Evolutionary conservation across 1,284 basidiomycete species (phyloP), one percentile per base, ranked within the genome.

Genomic region (Sanguinoderma infundibulare): DNA sequence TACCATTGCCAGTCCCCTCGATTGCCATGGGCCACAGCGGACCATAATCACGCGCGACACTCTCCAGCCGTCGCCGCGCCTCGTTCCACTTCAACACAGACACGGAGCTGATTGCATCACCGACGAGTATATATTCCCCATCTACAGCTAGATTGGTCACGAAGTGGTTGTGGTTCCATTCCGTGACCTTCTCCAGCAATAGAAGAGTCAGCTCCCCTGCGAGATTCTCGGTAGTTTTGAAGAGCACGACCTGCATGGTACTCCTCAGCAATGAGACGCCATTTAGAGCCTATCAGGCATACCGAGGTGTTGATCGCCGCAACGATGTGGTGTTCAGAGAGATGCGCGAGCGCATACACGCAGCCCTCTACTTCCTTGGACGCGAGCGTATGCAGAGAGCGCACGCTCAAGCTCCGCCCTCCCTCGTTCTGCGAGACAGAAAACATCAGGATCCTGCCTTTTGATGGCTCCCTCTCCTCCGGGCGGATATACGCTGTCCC

Each of bases 91-190:
- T 82, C 17, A 97, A 77, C 3, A 94, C 72, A 5, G 93, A 90
- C 10, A 98, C 81, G 1, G 94, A 96, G 70, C 88, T 86, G 57
- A 97, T 86, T 1, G 90, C 89, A 71, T 98, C 96, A 22, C 93
- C 93, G 14, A 90, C 83, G 17, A 84, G 83, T 55, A 87, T 75
- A 63, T 71, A 82, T 68, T 88, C 76, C 2, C 77, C 80, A 53
- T 79, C 80, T 6, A 81, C 77, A 1, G 81, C 83, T 52, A 90
- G 73, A 63, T 79, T 89, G n/a, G 82, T 86, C 10, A 95, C 85
- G 57, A 93, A 70, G 74, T 95, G 95, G 60, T 90, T 93, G 69
- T 92, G 91, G 63, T 91, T 87, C 87, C 92, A 95, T 38, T 83
- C 79, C 0, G 83, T 76, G 9, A 86, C 68, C 51, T 81, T 78